Evolutionary conservation across 2,329 filamentous ascomycete genomes (phyloP), one percentile per base, ranked within the genome.

Genomic region (Beauveria scarabaeidicola): DNA sequence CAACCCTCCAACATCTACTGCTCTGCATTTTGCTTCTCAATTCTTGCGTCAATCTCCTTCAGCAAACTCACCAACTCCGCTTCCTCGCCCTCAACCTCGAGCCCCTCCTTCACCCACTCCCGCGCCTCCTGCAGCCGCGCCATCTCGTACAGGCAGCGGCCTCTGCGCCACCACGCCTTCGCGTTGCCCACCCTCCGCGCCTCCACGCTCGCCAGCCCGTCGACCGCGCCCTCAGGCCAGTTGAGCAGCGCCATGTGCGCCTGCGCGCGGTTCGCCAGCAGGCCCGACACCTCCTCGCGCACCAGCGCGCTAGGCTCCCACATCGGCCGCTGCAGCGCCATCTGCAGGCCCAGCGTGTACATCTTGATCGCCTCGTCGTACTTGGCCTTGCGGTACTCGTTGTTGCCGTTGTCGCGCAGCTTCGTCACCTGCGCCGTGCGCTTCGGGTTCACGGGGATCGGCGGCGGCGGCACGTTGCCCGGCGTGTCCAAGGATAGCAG

Each of bases 101-200:
- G 73, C 0, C 85, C 91, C 69, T 84, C 81, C 64, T 81, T 81
- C 44, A 96, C 81, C 85, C 91, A 95, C 63, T 87, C 85, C 67
- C 79, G 79, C 1, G 92, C 91, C 82, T 97, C 93, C 59, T 89
- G 85, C 68, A 90, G 75, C 62, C 93, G 75, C 1, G 89, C 88
- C 94, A 97, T 97, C 83, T 99, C 94, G 65, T 88, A 75, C 69
- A 97, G 74, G 70, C 91, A 95, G 76, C 85, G 86, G 10, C 90
- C 94, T 63, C 90, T 80, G 63, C 94, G 81, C 87, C 91, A 97
- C 91, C 93, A 97, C 0, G 87, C 92, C 83, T 97, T 97, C 1
- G 90, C 86, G 73, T 99, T 97, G 43, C 88, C 91, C 46, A 87
- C 82, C 65, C 86, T 83, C 80, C 93, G 92, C 63, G 90, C 86